Conservation (phyloP, 169 alveolate genomes). For the Plasmodium malariae region DNA sequence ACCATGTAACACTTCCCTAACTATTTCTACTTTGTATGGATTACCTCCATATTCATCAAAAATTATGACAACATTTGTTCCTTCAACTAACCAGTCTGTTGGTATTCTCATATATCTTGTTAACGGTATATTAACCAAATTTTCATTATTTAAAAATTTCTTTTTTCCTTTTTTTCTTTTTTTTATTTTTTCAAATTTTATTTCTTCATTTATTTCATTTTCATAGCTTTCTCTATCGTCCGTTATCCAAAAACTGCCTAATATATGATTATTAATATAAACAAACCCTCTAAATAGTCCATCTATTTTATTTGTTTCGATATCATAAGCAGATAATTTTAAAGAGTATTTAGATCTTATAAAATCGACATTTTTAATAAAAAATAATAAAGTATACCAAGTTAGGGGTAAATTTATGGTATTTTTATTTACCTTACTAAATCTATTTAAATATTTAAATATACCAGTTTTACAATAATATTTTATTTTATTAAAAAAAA, state of each 20-base stretch:
- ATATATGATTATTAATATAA: constrained; percentile 69
- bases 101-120: constrained; percentile 78
- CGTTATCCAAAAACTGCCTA: constrained; percentile 76
- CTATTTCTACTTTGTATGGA: constrained; percentile 63
- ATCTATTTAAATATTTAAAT: constrained; percentile 57
- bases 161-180: constrained; percentile 65
- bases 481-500: constrained; percentile 68
- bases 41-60: constrained; percentile 77
- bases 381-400: constrained; percentile 70
- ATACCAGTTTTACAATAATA: constrained; percentile 75
- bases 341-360: constrained; percentile 66
- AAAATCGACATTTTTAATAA: constrained; percentile 56
- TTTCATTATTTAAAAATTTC: constrained; percentile 58
- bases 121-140: constrained; percentile 59
- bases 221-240: constrained; percentile 72
- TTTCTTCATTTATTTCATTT: constrained; percentile 66
- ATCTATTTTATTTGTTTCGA: constrained; percentile 18
- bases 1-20: constrained; percentile 68
- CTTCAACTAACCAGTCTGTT: constrained; percentile 75
- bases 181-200: constrained; percentile 28
- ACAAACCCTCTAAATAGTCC: constrained; percentile 74
- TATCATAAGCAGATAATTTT: constrained; percentile 44
- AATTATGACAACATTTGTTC: constrained; percentile 38
- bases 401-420: constrained; percentile 41
- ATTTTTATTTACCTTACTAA: constrained; percentile 50